Percentiles rank a stretch among this genome's conserved stretches.
phyloP scores from a whole-genome alignment of 208 protist genomes.

The Leishmania mexicana region DNA sequence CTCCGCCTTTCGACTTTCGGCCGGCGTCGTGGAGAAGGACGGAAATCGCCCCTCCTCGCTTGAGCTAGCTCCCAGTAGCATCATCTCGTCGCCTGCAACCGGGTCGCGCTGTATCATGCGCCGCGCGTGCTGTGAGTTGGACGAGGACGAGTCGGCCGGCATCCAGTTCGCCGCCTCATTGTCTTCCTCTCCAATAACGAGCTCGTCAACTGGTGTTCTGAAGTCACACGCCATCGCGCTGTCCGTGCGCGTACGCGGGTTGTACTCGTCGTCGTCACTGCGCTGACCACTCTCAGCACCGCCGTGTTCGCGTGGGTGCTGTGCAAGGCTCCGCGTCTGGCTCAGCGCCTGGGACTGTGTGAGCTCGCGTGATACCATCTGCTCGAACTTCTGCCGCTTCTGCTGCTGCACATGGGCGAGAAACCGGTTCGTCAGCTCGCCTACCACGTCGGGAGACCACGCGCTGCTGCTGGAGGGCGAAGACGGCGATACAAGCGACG shows the following conservation, averaged over 20 bases:
- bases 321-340: conserved; percentile 16
- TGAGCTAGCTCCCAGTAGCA: conserved; percentile 23
- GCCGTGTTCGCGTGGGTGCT: not conserved
- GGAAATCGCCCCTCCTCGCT: conserved; percentile 7
- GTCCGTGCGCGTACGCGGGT: not conserved
- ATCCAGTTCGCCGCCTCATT: conserved; percentile 47
- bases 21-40: conserved; percentile 4
- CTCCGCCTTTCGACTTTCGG: conserved; percentile 10
- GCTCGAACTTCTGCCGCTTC: conserved; percentile 60
- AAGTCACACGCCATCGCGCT: conserved; percentile 5
- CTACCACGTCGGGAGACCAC: conserved; percentile 65
- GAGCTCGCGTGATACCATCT: conserved; percentile 63
- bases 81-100: conserved; percentile 25
- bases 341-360: conserved; percentile 50
- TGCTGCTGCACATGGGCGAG: conserved; percentile 64
- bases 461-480: conserved; percentile 41
- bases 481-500: conserved; percentile 21
- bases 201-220: conserved; percentile 38
- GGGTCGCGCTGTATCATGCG: conserved; percentile 22
- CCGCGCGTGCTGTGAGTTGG: conserved; percentile 25
- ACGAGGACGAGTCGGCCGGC: conserved; percentile 18
- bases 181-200: conserved; percentile 71
- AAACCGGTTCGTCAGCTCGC: conserved; percentile 77
- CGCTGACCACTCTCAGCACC: not conserved
- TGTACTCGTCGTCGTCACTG: not conserved